Evolutionary conservation across 441 rosid species (phyloP), one percentile per base, ranked within the genome.

Genomic region (Mallotus japonicus): DNA sequence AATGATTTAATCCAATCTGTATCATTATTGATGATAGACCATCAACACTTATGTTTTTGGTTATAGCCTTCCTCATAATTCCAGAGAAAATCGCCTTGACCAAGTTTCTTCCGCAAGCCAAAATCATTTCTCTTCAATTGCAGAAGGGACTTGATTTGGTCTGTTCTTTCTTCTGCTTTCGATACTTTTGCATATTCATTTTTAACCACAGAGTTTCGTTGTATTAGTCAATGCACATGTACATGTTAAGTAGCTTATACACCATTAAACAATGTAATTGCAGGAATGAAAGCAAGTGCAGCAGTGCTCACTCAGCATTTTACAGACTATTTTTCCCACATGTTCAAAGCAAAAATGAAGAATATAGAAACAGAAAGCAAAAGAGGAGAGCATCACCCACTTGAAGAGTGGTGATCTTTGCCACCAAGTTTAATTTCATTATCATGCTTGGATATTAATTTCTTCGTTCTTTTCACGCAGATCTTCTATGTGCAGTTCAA

Each of bases 401-500:
- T 74, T 20, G 74, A 32, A 34, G 84, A 78, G 69, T 66, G 32
- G 69, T 0, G 89, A 79, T 85, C 89, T 71, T 83, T 89, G 37
- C 95, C 93, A 11, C 98, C 96, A 65, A 95, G 97, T 73, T 95
- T 92, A 63, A 91, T 89, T 77, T 95, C 98, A 2, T 83, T 82
- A 69, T 92, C 97, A 1, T 95, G 95, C 77, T 90, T 90, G 0
- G 82, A 69, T 12, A 91, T 93, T 28, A 28, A 28, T 28, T 78
- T 95, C 93, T 69, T 88, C 97, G 84, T 95, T 96, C 88, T 89
- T 92, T 19, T 89, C 84, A 19, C 88, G 88, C 78, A 92, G 79
- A 84, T 93, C 98, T 80, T 93, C 98, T 92, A 87, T 85, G 82
- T 93, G 96, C 73, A 95, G 82, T 76, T 91, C 85, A 72, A 92